Evolutionary conservation across 495 filamentous ascomycete species (phyloP).

Genomic region (Polyplosphaeria fusca): DNA sequence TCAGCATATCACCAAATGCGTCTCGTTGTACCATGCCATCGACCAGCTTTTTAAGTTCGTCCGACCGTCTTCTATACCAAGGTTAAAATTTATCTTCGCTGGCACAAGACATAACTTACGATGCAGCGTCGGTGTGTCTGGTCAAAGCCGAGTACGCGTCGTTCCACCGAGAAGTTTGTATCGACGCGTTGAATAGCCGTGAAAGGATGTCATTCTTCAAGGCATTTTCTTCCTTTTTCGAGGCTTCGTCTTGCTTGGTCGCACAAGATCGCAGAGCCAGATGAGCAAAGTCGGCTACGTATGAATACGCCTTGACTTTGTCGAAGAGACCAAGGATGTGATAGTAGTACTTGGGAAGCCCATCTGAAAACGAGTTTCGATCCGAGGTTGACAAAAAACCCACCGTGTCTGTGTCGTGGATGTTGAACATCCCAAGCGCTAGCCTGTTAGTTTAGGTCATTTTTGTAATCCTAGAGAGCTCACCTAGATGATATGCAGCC

Average conservation of each 20-base stretch:
- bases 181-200: slow-evolving; percentile 75
- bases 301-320: slow-evolving; percentile 66
- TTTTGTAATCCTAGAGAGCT: slow-evolving; percentile 36
- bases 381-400: slow-evolving; percentile 70
- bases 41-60: slow-evolving; percentile 61
- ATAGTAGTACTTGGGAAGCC: slow-evolving; percentile 77
- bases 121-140: slow-evolving; percentile 62
- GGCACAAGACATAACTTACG: slow-evolving; percentile 42
- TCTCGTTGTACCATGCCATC: slow-evolving; percentile 65
- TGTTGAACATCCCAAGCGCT: slow-evolving; percentile 37
- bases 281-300: slow-evolving; percentile 79
- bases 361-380: slow-evolving; percentile 67
- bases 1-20: slow-evolving; percentile 54
- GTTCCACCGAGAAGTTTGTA: slow-evolving; percentile 73
- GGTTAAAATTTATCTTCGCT: background rate
- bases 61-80: background rate
- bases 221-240: slow-evolving; percentile 55
- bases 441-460: background rate
- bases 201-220: slow-evolving; percentile 64
- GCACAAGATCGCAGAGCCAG: slow-evolving; percentile 61
- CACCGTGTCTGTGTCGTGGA: slow-evolving; percentile 47
- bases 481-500: slow-evolving; percentile 78
- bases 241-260: slow-evolving; percentile 19
- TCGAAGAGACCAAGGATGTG: slow-evolving; percentile 84
- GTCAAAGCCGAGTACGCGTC: slow-evolving; percentile 77